Base-by-base conservation (phyloP, 495 filamentous ascomycete genomes). In the Aspergillus bridgeri region DNA sequence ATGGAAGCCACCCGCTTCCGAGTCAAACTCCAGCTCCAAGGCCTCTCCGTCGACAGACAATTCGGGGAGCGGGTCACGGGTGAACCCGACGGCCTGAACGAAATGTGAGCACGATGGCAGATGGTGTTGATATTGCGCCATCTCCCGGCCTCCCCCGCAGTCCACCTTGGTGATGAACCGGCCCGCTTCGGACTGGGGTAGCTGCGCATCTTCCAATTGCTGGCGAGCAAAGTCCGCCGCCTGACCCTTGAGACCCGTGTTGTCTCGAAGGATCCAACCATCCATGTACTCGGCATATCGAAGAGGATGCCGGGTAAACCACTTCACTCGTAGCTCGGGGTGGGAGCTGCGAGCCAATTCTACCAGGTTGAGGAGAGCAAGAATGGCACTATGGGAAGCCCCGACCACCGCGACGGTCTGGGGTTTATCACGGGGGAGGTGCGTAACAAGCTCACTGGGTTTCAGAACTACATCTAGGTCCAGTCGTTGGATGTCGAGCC, bases 251-350 rank as follows among this genome's bases (percentile, higher is more conserved):
- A 86, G 69, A 3, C 83, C 83, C 3, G 83, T 86, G 68, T 86
- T 86, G 57, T 86, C 83, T 49, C 80, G 80, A 52, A 83, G 67
- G 51, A 85, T 82, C 83, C 83, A 86, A 52, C 79, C 82, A 48
- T 83, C 81, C 69, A 72, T 83, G 65, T 76, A 82, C 62, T 83
- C 79, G 17, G 83, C 83, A 48, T 86, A 86, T 50, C 82, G 81
- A 25, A 86, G 76, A 0, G 75, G 68, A 57, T 83, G 82, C 2
- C 83, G 79, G 0, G 81, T 83, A 66, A 86, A 83, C 83, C 83
- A 86, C 47, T 80, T 81, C 17, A 86, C 70, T 25, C 77, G 81
- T 6, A 86, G 72, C 9, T 71, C 60, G 0, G 81, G 78, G 55
- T 85, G 81, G 0, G 76, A 72, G 21, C 70, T 63, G 45, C 65